Evolutionary conservation across 768 basidiomycete genomes (phyloP), one percentile per base, ranked within the genome.

Genomic region (Suillus alpinus): DNA sequence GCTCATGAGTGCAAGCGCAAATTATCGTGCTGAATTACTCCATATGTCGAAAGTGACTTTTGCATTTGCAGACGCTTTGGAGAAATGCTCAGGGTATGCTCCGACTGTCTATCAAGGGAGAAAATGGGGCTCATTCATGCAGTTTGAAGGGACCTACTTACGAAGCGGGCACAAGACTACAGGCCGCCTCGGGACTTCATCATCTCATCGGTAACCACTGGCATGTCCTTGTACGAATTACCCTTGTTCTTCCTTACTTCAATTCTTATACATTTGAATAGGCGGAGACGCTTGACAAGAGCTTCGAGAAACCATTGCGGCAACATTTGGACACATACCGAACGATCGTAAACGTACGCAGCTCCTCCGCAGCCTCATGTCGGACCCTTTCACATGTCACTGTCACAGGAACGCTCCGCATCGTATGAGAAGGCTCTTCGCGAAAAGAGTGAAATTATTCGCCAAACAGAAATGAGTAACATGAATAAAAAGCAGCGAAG

Each of bases 181-280:
- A 94, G 68, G 94, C 92, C 32, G 87, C 91, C 31, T 87, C 91
- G 20, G 95, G 95, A 5, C 76, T 98, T 47, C 93, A 96, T 73
- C 91, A 95, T 73, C 83, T 98, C 65, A 88, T 96, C 66, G 87
- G 89, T 55, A 96, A 95, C 71, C 92, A 95, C 65, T 94, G 92
- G 84, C 92, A 94, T 73, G 86, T 98, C 60, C 77, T 98, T 71
- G 93, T 94, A 63, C 62, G 87, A 80, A 58, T 43, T 32, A 40
- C 61, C 40, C 26, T 47, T 63, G 63, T 58, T 64, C 34, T 40
- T 37, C 46, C 32, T 51, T 29, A 55, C 29, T 55, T 56, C 20
- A 34, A 55, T 57, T 29, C 57, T 51, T 57, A 65, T 61, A 29
- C 26, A 53, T 18, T 50, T 63, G 46, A 34, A 37, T 63, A 95